Base-by-base conservation (phyloP, 352 stramenopile genomes). In the Lagenidium giganteum region DNA sequence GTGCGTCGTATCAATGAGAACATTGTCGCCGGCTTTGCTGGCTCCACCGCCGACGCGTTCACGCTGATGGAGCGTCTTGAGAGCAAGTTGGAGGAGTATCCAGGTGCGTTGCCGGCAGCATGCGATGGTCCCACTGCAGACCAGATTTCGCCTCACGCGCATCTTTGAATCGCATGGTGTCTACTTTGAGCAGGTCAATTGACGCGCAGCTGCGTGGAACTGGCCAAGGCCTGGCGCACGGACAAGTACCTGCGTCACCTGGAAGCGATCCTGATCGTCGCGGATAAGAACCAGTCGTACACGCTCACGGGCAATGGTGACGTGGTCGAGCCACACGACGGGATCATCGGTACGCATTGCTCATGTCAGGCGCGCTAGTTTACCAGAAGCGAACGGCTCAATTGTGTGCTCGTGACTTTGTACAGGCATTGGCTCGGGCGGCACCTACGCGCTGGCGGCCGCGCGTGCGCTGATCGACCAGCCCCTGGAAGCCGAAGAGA, bases 171-270 rank as follows among this genome's bases (percentile, higher is more conserved):
- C n/a, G n/a, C n/a, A 39, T 13, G n/a, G n/a, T n/a, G n/a, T n/a
- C n/a, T n/a, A n/a, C n/a, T n/a, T n/a, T n/a, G n/a, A n/a, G n/a
- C n/a, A n/a, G n/a, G n/a, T n/a, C 96, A 99, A 61, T 71, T 99
- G 27, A 94, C 88, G 23, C 83, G 96, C 48, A 90, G 88, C 13
- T 99, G 95, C 67, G 96, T 99, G 17, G 96, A 99, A 61, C 71
- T 99, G n/a, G 96, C 96, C 34, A 99, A 99, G 69, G 94, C 83
- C 27, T 99, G 96, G 96, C 79, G 96, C 54, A 99, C 96, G 48
- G 95, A 99, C 70, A 99, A 99, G 70, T 99, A 99, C 64, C 67
- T 99, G 44, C 79, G 96, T 52, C 75, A 84, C 44, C 75, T 99
- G 18, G 96, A 99, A 55, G 80, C 84, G 14, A 88, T 90, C 24